These are phyloP conservation scores for Mortierella sp. DNA, from an alignment of 371 early-diverging fungal genomes.

Conservation along the genomic window DNA sequence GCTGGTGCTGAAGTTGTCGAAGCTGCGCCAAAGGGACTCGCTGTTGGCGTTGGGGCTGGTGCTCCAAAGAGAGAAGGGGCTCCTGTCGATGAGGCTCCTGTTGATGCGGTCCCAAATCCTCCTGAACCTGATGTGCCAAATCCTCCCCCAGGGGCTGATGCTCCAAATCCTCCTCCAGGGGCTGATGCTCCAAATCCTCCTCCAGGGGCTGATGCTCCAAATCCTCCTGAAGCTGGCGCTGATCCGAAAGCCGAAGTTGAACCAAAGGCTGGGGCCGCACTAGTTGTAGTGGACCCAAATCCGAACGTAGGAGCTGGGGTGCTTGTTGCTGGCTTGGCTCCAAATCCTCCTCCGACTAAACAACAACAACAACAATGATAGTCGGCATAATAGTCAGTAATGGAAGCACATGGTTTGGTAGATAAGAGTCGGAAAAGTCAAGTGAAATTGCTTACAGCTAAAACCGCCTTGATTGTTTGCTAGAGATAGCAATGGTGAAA, in stretches of 20 bases:
- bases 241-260: constrained; percentile 20
- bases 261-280: constrained; percentile 25
- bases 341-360: constrained; percentile 26
- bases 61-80: constrained; percentile 25
- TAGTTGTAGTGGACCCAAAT: constrained; percentile 52
- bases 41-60: constrained; percentile 19
- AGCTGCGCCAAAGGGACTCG: constrained; percentile 23
- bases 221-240: constrained; percentile 10
- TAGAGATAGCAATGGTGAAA: constrained; percentile 3
- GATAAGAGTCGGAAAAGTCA: not conserved
- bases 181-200: not conserved
- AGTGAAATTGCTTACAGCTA: constrained; percentile 11
- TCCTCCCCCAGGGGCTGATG: constrained; percentile 23
- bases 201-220: constrained; percentile 4
- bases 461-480: constrained; percentile 42
- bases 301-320: constrained; percentile 27
- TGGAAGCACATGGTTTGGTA: too few species aligned
- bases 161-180: not conserved
- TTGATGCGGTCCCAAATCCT: constrained; percentile 17
- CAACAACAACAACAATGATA: not conserved
- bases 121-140: constrained; percentile 30
- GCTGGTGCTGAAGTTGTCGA: constrained; percentile 21
- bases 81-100: constrained; percentile 14
- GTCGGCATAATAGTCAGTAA: not conserved
- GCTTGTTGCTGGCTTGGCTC: constrained; percentile 23